A percentile compares a stretch with the other conserved stretches of the same genome.
These are phyloP conservation scores for Sungouiozyma ichnusensis DNA, from an alignment of 805 yeast genomes.

Conservation along the genomic window DNA sequence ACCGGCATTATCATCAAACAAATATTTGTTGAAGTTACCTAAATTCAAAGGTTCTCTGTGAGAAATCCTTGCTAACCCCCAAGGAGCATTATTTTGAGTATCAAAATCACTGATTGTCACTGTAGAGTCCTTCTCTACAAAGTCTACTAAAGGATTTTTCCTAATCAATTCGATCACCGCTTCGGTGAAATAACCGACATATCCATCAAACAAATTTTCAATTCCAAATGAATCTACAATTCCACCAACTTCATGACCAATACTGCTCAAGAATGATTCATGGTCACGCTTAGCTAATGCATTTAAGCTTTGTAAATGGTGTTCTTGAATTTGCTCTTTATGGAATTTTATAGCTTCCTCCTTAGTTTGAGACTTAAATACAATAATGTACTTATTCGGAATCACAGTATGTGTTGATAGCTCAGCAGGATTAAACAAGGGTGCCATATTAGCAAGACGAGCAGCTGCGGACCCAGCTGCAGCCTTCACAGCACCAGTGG, in stretches of 20 bases:
- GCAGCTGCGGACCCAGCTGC: background rate
- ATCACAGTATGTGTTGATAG: slow-evolving; percentile 31
- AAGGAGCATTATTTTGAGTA: slow-evolving; percentile 76
- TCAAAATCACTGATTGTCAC: slow-evolving; percentile 56
- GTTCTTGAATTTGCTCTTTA: slow-evolving; percentile 49
- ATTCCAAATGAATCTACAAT: slow-evolving; percentile 52
- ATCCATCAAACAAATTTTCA: slow-evolving; percentile 55
- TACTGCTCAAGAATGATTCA: slow-evolving; percentile 9
- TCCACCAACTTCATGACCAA: slow-evolving; percentile 35
- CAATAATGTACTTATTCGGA: slow-evolving; percentile 74
- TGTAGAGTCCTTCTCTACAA: slow-evolving; percentile 65
- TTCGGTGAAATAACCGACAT: slow-evolving; percentile 74
- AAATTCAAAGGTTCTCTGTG: slow-evolving; percentile 64
- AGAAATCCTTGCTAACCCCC: slow-evolving; percentile 89
- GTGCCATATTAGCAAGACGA: background rate
- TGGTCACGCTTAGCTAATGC: slow-evolving; percentile 4
- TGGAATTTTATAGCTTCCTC: slow-evolving; percentile 52
- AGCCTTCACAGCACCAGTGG: background rate
- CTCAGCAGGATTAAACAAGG: background rate
- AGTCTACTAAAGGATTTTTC: slow-evolving; percentile 50
- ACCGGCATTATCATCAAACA: slow-evolving; percentile 66
- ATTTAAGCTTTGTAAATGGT: slow-evolving; percentile 28
- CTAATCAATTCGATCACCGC: slow-evolving; percentile 66
- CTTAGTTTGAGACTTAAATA: slow-evolving; percentile 58
- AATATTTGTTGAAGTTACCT: slow-evolving; percentile 61